phyloP scores from a whole-genome alignment of 2,329 filamentous ascomycete species.

The Stachybotrys echinatus region DNA sequence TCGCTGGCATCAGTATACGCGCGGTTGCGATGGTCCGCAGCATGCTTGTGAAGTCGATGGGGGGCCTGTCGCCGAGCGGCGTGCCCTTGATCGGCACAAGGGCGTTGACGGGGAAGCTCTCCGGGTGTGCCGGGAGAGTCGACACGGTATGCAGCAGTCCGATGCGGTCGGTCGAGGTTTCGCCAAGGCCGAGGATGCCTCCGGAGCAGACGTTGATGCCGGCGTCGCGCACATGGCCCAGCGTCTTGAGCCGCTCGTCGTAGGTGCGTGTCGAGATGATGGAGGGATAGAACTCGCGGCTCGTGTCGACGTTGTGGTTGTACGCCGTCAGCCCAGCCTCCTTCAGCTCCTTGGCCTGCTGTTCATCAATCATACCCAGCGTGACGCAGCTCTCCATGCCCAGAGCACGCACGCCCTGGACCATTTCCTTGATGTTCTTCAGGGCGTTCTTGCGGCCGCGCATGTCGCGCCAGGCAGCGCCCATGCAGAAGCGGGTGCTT shows the following conservation, averaged over 20 bases:
- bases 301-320: slow-evolving; percentile 92
- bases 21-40: slow-evolving; percentile 81
- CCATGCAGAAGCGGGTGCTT: slow-evolving; percentile 92
- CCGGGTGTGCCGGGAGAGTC: slow-evolving; percentile 75
- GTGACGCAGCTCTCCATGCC: slow-evolving; percentile 94
- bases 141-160: slow-evolving; percentile 79
- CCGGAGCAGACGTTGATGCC: slow-evolving; percentile 89
- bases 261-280: slow-evolving; percentile 84
- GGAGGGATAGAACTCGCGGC: slow-evolving; percentile 79
- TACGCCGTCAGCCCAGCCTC: slow-evolving; percentile 83
- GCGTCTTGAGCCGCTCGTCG: slow-evolving; percentile 78
- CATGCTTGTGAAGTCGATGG: slow-evolving; percentile 72
- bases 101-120: slow-evolving; percentile 88
- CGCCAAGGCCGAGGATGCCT: slow-evolving; percentile 80
- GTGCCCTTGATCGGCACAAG: slow-evolving; percentile 89
- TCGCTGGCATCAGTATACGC: slow-evolving; percentile 74
- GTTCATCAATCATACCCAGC: slow-evolving; percentile 81
- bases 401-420: slow-evolving; percentile 71
- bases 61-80: slow-evolving; percentile 68
- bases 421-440: slow-evolving; percentile 82
- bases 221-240: slow-evolving; percentile 75
- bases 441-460: slow-evolving; percentile 79
- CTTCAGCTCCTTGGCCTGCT: slow-evolving; percentile 77
- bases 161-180: slow-evolving; percentile 72
- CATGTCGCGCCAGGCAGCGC: slow-evolving; percentile 92